Evolutionary conservation across 2,329 filamentous ascomycete species (phyloP).

Genomic region (Alternaria brassicae): DNA sequence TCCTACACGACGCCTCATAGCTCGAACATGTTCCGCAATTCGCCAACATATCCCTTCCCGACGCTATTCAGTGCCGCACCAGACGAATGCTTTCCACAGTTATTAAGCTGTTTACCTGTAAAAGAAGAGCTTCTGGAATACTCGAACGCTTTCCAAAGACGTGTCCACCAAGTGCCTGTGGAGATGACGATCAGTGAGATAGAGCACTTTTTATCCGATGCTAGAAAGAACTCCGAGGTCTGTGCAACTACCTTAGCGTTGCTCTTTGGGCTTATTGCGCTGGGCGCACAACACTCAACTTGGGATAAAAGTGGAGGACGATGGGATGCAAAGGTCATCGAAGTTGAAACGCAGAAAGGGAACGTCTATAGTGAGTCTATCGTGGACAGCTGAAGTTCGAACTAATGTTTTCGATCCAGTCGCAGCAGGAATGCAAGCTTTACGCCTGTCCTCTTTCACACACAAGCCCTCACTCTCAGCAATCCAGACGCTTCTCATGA

Average conservation of each 20-base stretch:
- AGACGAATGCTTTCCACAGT: slow-evolving; percentile 45
- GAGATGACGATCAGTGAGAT: slow-evolving; percentile 55
- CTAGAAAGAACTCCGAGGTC: slow-evolving; percentile 52
- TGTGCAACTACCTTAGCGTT: slow-evolving; percentile 59
- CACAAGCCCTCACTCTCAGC: slow-evolving; percentile 56
- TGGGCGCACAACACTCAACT: slow-evolving; percentile 56
- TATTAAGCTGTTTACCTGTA: slow-evolving; percentile 50
- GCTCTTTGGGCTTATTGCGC: slow-evolving; percentile 57
- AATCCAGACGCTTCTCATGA: slow-evolving; percentile 58
- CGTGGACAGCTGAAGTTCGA: neutral
- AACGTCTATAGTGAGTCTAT: slow-evolving; percentile 56
- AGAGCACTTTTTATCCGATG: slow-evolving; percentile 54
- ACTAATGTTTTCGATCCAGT: slow-evolving; percentile 43
- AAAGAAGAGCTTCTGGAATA: slow-evolving; percentile 51
- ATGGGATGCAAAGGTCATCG: slow-evolving; percentile 50
- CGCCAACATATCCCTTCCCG: slow-evolving; percentile 54
- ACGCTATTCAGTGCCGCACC: slow-evolving; percentile 52
- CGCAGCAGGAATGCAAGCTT: slow-evolving; percentile 59
- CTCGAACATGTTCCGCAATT: slow-evolving; percentile 53
- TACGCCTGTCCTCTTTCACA: slow-evolving; percentile 58
- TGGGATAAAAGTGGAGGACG: slow-evolving; percentile 52
- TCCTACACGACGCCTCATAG: slow-evolving; percentile 54
- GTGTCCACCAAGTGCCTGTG: slow-evolving; percentile 54
- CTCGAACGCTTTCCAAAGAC: slow-evolving; percentile 53
- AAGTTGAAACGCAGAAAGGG: slow-evolving; percentile 47